A percentile compares a stretch with the other conserved stretches of the same genome.
phyloP scores from a whole-genome alignment of 371 early-diverging fungal genomes.

The Parasitella parasitica region DNA sequence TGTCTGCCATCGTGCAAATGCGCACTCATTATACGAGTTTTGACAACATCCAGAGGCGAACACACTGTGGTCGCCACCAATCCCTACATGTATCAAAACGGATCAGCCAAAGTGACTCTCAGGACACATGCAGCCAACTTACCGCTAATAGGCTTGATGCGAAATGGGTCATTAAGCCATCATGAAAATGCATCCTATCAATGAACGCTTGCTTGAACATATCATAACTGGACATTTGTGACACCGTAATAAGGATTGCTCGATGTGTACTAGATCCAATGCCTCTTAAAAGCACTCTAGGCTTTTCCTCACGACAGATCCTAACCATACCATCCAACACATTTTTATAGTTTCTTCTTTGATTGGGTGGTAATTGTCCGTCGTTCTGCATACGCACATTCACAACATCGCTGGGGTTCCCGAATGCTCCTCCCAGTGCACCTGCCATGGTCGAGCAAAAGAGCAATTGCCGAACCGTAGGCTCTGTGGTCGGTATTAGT shows the following conservation, averaged over 20 bases:
- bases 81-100: conserved; percentile 29
- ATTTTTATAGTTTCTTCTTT: conserved; percentile 65
- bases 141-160: conserved; percentile 62
- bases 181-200: conserved; percentile 42
- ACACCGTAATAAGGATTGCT: conserved; percentile 67
- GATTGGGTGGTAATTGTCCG: conserved; percentile 59
- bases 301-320: conserved; percentile 64
- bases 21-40: conserved; percentile 70
- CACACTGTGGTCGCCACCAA: conserved; percentile 71
- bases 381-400: conserved; percentile 79
- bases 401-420: conserved; percentile 76
- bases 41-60: conserved; percentile 70
- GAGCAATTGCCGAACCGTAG: conserved; percentile 52
- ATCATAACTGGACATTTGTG: conserved; percentile 69
- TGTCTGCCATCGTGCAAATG: conserved; percentile 25
- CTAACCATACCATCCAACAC: conserved; percentile 66
- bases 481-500: conserved; percentile 22
- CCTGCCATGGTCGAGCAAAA: conserved; percentile 66
- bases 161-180: conserved; percentile 64
- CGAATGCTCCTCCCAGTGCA: conserved; percentile 66
- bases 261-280: conserved; percentile 64
- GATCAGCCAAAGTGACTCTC: not conserved
- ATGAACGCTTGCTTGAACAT: conserved; percentile 58
- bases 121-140: conserved; percentile 9
- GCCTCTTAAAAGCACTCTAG: conserved; percentile 56